Evolutionary conservation across 192 early-diverging fungal genomes (phyloP).

Genomic region (Backusella liffmaniae): DNA sequence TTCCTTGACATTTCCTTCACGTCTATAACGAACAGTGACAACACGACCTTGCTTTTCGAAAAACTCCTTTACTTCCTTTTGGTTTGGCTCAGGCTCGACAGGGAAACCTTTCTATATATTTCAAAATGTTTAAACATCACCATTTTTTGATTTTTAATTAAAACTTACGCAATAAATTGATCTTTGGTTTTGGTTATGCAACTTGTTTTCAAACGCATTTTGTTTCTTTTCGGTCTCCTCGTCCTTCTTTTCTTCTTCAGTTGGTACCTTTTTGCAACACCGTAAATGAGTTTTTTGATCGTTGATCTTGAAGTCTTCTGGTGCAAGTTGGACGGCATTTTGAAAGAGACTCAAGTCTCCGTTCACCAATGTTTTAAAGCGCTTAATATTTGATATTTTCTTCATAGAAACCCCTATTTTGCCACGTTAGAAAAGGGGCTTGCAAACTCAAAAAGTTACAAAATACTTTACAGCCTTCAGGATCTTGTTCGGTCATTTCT

Average conservation of each 20-base stretch:
- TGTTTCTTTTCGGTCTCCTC: not conserved
- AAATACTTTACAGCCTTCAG: slow-evolving; percentile 34
- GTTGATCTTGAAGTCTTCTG: slow-evolving; percentile 20
- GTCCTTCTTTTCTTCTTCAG: not conserved
- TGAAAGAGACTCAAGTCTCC: slow-evolving; percentile 19
- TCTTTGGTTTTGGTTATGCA: slow-evolving; percentile 11
- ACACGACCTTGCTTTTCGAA: slow-evolving; percentile 27
- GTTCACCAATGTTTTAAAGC: slow-evolving; percentile 27
- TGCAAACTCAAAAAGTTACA: not conserved
- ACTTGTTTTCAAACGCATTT: not conserved
- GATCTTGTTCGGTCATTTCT: slow-evolving; percentile 25
- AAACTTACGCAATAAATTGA: slow-evolving; percentile 35
- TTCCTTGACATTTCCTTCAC: not conserved
- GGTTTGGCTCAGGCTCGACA: not conserved
- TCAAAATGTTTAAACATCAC: not conserved
- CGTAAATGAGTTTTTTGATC: slow-evolving; percentile 27
- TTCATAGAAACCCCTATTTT: slow-evolving; percentile 32
- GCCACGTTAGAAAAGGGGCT: not conserved
- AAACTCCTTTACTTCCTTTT: slow-evolving; percentile 13
- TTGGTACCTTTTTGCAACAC: not conserved
- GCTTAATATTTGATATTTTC: slow-evolving; percentile 28
- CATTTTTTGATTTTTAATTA: not conserved
- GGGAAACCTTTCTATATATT: slow-evolving; percentile 32
- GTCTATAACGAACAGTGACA: not conserved
- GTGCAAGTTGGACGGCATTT: slow-evolving; percentile 12